Evolutionary conservation across 2,329 filamentous ascomycete genomes (phyloP).

Genomic region (Claviceps monticola): DNA sequence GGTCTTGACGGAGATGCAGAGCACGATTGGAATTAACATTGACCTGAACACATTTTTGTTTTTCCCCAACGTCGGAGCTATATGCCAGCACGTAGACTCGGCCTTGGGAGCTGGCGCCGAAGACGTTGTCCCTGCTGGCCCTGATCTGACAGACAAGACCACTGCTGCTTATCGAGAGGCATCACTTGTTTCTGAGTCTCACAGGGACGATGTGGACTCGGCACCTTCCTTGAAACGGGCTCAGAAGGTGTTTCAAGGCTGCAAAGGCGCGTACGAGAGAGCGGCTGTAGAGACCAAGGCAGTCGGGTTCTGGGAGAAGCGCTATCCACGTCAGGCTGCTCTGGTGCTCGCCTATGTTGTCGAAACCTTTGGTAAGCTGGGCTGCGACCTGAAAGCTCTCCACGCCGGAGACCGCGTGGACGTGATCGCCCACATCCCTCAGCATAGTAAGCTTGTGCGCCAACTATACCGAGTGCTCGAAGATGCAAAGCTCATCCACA

Average conservation of each 20-base stretch:
- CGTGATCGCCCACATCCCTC: not conserved
- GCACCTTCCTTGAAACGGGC: not conserved
- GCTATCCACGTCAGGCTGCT: not conserved
- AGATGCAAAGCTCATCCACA: not conserved
- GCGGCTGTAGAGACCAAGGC: not conserved
- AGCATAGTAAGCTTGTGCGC: not conserved
- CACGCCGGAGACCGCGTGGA: not conserved
- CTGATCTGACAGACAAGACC: not conserved
- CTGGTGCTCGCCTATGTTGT: constrained; percentile 1
- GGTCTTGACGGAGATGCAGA: not conserved
- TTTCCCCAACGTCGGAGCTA: not conserved
- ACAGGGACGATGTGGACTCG: not conserved
- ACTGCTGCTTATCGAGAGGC: not conserved
- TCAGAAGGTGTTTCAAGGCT: not conserved
- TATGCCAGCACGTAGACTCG: not conserved
- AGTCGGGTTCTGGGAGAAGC: not conserved
- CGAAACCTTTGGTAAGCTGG: not conserved
- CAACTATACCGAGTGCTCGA: not conserved
- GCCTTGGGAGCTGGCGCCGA: not conserved
- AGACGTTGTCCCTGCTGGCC: not conserved
- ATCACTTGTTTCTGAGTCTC: too few relatives aligned
- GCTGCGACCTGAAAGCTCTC: not conserved
- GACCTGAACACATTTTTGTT: not conserved
- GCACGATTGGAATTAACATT: not conserved
- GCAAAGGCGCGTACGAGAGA: not conserved